Evolutionary conservation across 257 asterid species (phyloP).

Genomic region (Penstemon newberryi): DNA sequence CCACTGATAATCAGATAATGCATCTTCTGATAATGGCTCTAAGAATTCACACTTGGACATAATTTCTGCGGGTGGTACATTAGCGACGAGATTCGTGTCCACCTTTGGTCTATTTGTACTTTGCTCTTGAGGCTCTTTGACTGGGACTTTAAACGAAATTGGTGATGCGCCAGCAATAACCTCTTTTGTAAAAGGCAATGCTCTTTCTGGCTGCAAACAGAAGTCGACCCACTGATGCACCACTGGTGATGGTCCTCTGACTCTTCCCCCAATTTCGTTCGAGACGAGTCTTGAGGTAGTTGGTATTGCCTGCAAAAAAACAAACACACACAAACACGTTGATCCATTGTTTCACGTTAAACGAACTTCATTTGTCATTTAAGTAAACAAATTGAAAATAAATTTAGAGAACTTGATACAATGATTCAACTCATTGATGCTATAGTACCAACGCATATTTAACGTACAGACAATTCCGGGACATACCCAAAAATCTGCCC

Average conservation of each 20-base stretch:
- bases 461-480: background rate
- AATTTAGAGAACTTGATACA: background rate
- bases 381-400: background rate
- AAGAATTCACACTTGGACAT: constrained; percentile 70
- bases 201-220: constrained; percentile 77
- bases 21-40: constrained; percentile 73
- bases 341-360: too few species aligned
- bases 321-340: background rate
- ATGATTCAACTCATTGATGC: background rate
- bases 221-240: constrained; percentile 85
- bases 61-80: constrained; percentile 71
- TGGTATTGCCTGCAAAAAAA: constrained; percentile 66
- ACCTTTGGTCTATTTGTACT: constrained; percentile 59
- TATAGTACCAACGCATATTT: background rate
- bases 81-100: constrained; percentile 65
- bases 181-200: constrained; percentile 59
- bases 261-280: constrained; percentile 75
- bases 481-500: constrained; percentile 98
- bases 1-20: constrained; percentile 67
- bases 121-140: constrained; percentile 33
- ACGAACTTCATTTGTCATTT: background rate
- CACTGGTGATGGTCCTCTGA: constrained; percentile 85
- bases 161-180: constrained; percentile 81
- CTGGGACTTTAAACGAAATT: constrained; percentile 40
- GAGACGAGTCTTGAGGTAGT: constrained; percentile 51